phyloP scores from a whole-genome alignment of 306 rosid species.

The Sindora glabra region DNA sequence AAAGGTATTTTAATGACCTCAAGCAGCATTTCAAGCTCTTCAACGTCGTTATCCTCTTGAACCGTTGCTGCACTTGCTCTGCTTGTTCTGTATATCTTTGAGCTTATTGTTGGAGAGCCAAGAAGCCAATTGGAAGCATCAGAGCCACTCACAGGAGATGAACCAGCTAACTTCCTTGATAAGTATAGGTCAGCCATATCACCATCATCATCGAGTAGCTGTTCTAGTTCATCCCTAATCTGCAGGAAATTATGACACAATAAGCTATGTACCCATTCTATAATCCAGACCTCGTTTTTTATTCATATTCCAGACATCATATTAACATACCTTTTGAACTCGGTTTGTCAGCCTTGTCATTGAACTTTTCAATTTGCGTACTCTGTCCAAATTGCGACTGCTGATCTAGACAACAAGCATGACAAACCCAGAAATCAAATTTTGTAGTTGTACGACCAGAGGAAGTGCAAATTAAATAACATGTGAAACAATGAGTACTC shows the following conservation, averaged over 20 bases:
- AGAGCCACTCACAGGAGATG: constrained; percentile 36
- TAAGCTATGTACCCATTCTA: no score
- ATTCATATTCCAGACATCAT: background rate
- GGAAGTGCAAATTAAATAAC: background rate
- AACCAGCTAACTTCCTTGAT: constrained; percentile 46
- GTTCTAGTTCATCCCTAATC: constrained; percentile 81
- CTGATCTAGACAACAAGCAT: constrained; percentile 48
- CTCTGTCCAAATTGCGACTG: constrained; percentile 74
- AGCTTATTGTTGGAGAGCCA: constrained; percentile 49
- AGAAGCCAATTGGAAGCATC: constrained; percentile 38
- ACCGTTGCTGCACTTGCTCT: constrained; percentile 38
- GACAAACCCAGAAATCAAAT: background rate
- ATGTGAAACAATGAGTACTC: constrained; percentile 1
- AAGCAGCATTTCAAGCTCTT: constrained; percentile 81
- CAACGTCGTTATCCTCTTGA: constrained; percentile 54
- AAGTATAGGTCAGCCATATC: constrained; percentile 86
- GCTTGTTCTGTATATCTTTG: constrained; percentile 50
- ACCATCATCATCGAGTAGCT: constrained; percentile 70
- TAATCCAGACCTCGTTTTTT: no score
- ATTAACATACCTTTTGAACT: constrained; percentile 64
- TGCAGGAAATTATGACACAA: constrained; percentile 18
- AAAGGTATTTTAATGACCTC: constrained; percentile 39
- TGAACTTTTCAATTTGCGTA: constrained; percentile 65
- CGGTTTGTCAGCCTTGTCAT: constrained; percentile 79
- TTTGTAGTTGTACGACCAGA: background rate